Base-by-base conservation (phyloP, 768 basidiomycete species). In the Amanita jacksonii region DNA sequence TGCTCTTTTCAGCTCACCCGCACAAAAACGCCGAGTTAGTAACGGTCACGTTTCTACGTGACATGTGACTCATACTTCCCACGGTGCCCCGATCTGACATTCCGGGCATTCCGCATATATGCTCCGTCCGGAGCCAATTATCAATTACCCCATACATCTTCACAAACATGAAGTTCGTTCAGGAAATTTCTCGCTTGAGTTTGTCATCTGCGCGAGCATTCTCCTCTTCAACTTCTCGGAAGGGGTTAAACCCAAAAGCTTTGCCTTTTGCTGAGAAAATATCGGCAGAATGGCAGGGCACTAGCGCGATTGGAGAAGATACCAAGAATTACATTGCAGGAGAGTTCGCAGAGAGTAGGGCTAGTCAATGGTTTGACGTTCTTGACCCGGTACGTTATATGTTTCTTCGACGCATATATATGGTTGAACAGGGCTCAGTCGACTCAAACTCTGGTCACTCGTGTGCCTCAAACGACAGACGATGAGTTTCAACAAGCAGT, bases 321-420 rank as follows among this genome's bases (percentile, higher is more conserved):
- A 92, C 92, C 45, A 92, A 86, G 74, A 92, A 91, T 61, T 91
- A 83, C 62, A 86, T 97, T 47, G 85, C 78, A 9, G 94, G 93
- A 7, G 74, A 91, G 64, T 98, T 92, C 54, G 71, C 83, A 7
- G 85, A 93, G 54, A 91, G 87, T 65, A 76, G 76, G 54, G 63
- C 85, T 15, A 62, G 70, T 1, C 70, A 83, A 48, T 97, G 86
- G 85, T 76, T 89, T 48, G 89, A 94, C 37, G 77, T 96, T 3
- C 66, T 79, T 41, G 94, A 98, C 65, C 94, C 93, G 13, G 91
- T 93, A 54, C 51, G 81, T 30, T 13, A 6, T n/a, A 18, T 32
- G 18, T 34, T 22, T 37, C 3, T 2, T 8, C 4, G 16, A 43
- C 30, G 25, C 41, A 48, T 36, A 30, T 23, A 46, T 30, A 23